Conservation (phyloP, 2,329 filamentous ascomycete species). For the Fusarium falciforme region DNA sequence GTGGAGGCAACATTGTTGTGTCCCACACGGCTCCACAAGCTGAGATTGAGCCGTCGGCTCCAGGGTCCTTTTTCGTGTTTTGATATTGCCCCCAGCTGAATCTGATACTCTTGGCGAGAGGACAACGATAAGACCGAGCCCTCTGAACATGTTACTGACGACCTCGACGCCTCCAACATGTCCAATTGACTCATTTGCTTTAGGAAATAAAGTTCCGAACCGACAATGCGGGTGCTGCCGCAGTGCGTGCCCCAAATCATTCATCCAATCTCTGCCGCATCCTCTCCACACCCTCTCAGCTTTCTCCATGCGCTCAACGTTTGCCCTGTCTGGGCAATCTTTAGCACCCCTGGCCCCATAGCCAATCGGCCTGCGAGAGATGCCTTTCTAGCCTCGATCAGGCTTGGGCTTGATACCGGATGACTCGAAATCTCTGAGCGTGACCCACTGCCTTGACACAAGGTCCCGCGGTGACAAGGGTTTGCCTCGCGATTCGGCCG, state of each 20-base stretch:
- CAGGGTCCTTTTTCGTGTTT: slow-evolving; percentile 3
- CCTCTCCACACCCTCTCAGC: slow-evolving; percentile 3
- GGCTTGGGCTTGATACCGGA: slow-evolving; percentile 2
- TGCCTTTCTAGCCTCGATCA: not conserved
- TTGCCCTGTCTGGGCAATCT: not conserved
- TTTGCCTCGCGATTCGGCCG: not conserved
- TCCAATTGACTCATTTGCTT: not conserved
- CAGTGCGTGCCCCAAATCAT: not conserved
- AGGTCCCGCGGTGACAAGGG: not conserved
- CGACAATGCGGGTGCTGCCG: slow-evolving; percentile 9
- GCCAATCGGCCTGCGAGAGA: not conserved
- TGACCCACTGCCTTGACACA: slow-evolving; percentile 3
- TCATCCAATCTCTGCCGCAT: not conserved
- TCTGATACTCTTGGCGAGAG: not conserved
- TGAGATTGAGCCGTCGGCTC: not conserved
- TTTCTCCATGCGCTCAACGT: not conserved
- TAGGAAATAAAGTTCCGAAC: not conserved
- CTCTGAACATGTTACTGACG: not conserved
- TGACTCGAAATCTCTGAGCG: slow-evolving; percentile 1
- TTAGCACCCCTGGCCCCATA: not conserved
- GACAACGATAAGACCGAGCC: not conserved
- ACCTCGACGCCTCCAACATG: not conserved
- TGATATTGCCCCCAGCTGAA: slow-evolving; percentile 5
- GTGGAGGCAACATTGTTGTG: not conserved
- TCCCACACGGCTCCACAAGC: slow-evolving; percentile 4